These are phyloP conservation scores for Tylopilus sp. DNA, from an alignment of 768 basidiomycete genomes.

Conservation along the genomic window DNA sequence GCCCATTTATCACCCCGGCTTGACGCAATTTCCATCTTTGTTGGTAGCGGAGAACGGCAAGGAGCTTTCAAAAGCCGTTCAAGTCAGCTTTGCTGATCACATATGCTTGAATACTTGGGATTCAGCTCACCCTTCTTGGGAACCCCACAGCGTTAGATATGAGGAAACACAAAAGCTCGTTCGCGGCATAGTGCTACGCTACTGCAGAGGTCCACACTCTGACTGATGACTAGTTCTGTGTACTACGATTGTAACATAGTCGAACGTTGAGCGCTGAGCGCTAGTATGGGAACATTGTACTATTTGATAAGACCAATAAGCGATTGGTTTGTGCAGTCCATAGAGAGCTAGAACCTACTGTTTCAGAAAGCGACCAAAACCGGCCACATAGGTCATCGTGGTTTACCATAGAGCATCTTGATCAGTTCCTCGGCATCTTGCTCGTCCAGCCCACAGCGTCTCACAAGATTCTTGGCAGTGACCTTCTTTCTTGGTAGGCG, in stretches of 20 bases:
- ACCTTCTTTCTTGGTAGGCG: constrained; percentile 8
- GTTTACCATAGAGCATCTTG: constrained; percentile 6
- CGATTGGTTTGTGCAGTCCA: too few species aligned
- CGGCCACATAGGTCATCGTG: background rate
- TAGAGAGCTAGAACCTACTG: too few species aligned
- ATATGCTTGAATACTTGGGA: constrained; percentile 16
- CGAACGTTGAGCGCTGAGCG: too few species aligned
- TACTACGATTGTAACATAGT: constrained; percentile 2
- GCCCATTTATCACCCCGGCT: background rate
- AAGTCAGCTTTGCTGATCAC: constrained; percentile 17
- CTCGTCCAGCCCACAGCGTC: constrained; percentile 15
- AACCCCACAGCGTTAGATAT: constrained; percentile 11
- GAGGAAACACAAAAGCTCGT: constrained; percentile 14
- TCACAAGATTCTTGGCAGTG: constrained; percentile 7
- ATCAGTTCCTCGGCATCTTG: constrained; percentile 19
- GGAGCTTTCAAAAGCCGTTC: background rate
- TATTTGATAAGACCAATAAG: background rate
- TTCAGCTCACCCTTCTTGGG: constrained; percentile 19
- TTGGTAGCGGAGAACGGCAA: constrained; percentile 11
- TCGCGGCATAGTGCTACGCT: constrained; percentile 12
- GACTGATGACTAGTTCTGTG: constrained; percentile 4
- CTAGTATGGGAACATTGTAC: background rate
- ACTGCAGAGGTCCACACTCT: constrained; percentile 5
- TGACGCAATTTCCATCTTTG: constrained; percentile 16
- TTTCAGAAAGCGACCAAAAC: background rate